Percentiles rank a stretch among this genome's conserved stretches.
Evolutionary conservation across 768 basidiomycete genomes (phyloP).

Genomic region (Suillus clintonianus): DNA sequence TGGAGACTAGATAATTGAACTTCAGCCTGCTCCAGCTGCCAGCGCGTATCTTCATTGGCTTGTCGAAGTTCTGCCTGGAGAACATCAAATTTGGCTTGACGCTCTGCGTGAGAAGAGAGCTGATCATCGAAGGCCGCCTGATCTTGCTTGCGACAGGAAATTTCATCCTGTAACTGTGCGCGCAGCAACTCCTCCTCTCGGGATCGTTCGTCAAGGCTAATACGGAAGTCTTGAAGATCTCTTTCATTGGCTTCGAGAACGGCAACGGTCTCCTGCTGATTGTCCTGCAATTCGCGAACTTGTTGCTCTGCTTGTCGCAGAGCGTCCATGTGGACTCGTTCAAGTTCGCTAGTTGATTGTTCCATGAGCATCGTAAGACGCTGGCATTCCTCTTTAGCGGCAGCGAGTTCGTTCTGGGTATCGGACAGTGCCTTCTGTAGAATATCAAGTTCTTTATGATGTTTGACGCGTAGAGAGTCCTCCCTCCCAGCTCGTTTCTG

Average conservation of each 20-base stretch:
- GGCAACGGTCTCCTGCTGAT: constrained; percentile 17
- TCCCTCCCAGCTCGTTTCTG: constrained; percentile 12
- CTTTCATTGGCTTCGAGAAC: constrained; percentile 35
- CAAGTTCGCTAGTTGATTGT: constrained; percentile 25
- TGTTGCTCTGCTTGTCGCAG: constrained; percentile 26
- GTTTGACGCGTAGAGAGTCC: constrained; percentile 4
- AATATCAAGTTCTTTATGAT: constrained; percentile 17
- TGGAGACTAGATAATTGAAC: constrained; percentile 38
- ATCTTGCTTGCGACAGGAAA: constrained; percentile 33
- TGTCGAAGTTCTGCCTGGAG: constrained; percentile 36
- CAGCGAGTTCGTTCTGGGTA: constrained; percentile 20
- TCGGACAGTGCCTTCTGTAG: constrained; percentile 28
- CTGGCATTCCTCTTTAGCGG: constrained; percentile 22
- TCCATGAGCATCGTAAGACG: constrained; percentile 28
- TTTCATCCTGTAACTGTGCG: constrained; percentile 40
- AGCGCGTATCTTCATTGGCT: constrained; percentile 37
- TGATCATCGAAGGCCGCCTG: constrained; percentile 29
- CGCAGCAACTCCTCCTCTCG: constrained; percentile 35
- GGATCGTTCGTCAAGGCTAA: constrained; percentile 39
- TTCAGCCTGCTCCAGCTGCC: constrained; percentile 44
- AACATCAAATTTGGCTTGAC: constrained; percentile 33
- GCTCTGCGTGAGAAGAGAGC: constrained; percentile 25
- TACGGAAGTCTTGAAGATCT: constrained; percentile 37
- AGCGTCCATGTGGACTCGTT: constrained; percentile 30
- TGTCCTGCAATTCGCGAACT: constrained; percentile 28